Evolutionary conservation across 2,329 filamentous ascomycete species (phyloP).

Genomic region (Apiospora koreana): DNA sequence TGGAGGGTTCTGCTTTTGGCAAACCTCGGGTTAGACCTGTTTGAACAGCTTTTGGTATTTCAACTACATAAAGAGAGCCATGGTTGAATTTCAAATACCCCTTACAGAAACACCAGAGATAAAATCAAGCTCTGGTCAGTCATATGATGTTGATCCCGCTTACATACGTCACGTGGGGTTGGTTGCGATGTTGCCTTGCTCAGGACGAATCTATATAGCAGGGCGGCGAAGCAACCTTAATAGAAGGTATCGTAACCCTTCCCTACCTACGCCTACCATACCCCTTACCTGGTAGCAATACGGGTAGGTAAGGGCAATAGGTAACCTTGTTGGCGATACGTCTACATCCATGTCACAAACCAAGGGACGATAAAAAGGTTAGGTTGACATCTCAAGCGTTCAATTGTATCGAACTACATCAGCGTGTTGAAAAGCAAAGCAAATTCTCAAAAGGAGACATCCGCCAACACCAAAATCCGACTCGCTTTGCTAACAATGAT

Average conservation of each 20-base stretch:
- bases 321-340: no score
- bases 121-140: background rate
- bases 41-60: background rate
- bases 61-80: background rate
- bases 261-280: background rate
- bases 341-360: background rate
- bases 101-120: no score
- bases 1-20: background rate
- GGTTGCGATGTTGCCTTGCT: background rate
- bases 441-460: background rate
- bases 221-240: background rate
- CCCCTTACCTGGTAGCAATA: background rate
- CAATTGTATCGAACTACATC: constrained; percentile 3
- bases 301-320: background rate
- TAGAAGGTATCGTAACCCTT: background rate
- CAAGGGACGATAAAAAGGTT: background rate
- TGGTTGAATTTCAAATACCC: background rate
- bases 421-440: background rate
- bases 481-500: background rate
- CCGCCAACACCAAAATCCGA: background rate
- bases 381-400: background rate
- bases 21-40: background rate
- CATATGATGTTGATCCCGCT: background rate
- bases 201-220: background rate
- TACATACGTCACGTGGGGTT: no score